Conservation (phyloP, 352 stramenopile genomes). For the Pilasporangium apinafurcum region DNA sequence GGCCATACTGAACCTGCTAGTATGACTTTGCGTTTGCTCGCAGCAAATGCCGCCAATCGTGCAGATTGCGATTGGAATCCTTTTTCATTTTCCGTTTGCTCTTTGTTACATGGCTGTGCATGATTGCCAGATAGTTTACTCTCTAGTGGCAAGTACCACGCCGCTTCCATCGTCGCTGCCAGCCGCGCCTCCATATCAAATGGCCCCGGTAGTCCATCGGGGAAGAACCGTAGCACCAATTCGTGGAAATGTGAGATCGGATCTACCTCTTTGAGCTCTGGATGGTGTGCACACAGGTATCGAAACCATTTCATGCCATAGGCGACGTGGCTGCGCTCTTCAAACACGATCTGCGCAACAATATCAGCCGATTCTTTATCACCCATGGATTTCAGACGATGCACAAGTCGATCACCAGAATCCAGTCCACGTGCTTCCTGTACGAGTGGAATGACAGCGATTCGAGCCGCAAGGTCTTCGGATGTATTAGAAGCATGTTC, state of each 20-base stretch:
- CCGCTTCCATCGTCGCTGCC: conserved; percentile 55
- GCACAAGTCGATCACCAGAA: conserved; percentile 65
- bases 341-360: conserved; percentile 72
- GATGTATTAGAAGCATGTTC: conserved; percentile 72
- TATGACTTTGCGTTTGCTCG: conserved; percentile 64
- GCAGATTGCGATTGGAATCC: conserved; percentile 8
- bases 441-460: conserved; percentile 76
- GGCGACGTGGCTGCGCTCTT: conserved; percentile 70
- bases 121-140: conserved; percentile 21
- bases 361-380: conserved; percentile 58
- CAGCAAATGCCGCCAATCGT: conserved; percentile 35
- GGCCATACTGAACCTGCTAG: conserved; percentile 76
- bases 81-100: not conserved
- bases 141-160: conserved; percentile 73
- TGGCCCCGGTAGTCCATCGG: conserved; percentile 64
- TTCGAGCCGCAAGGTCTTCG: conserved; percentile 50
- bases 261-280: conserved; percentile 23
- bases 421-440: conserved; percentile 76
- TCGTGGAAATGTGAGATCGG: conserved; percentile 74
- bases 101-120: not conserved
- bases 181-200: conserved; percentile 72
- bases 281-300: conserved; percentile 36
- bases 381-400: conserved; percentile 64
- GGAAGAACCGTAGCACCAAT: conserved; percentile 71
- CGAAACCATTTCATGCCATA: conserved; percentile 81